Percentiles rank a stretch among this genome's conserved stretches.
phyloP scores from a whole-genome alignment of 2,329 filamentous ascomycete genomes.

The Lasiodiplodia hormozganensis region DNA sequence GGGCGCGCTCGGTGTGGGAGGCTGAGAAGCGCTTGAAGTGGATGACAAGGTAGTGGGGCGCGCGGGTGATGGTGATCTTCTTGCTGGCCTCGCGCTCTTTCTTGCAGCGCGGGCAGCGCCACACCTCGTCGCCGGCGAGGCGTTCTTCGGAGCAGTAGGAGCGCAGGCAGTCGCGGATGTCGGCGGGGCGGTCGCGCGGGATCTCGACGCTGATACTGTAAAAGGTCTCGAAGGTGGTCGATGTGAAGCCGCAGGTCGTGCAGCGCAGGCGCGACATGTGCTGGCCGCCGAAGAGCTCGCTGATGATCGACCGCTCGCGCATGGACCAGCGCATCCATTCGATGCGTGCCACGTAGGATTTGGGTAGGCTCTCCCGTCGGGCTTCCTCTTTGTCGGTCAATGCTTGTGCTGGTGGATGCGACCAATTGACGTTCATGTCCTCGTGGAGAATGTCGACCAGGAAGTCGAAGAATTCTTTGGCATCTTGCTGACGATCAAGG shows the following conservation, averaged over 20 bases:
- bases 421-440: conserved; percentile 78
- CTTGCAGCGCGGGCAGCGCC: conserved; percentile 79
- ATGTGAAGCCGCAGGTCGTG: conserved; percentile 66
- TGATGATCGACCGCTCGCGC: conserved; percentile 76
- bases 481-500: conserved; percentile 82
- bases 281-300: conserved; percentile 78
- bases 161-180: conserved; percentile 73
- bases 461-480: conserved; percentile 87
- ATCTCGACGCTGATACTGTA: conserved; percentile 76
- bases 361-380: conserved; percentile 65
- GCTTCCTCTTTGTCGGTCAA: conserved; percentile 67
- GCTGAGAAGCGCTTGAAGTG: conserved; percentile 75
- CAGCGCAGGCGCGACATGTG: conserved; percentile 68
- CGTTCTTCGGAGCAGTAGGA: conserved; percentile 73
- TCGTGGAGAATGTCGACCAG: conserved; percentile 82
- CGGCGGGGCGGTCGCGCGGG: conserved; percentile 64
- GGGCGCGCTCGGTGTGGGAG: conserved; percentile 60
- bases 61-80: conserved; percentile 75
- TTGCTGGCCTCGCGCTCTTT: conserved; percentile 71
- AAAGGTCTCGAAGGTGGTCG: conserved; percentile 73
- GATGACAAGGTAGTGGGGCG: conserved; percentile 80
- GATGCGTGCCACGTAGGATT: conserved; percentile 70
- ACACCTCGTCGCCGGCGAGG: conserved; percentile 70
- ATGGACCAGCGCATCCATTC: conserved; percentile 78
- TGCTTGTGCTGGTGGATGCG: conserved; percentile 62